These are phyloP conservation scores for Ophiostoma ips DNA, from an alignment of 2,329 filamentous ascomycete species.

Conservation along the genomic window DNA sequence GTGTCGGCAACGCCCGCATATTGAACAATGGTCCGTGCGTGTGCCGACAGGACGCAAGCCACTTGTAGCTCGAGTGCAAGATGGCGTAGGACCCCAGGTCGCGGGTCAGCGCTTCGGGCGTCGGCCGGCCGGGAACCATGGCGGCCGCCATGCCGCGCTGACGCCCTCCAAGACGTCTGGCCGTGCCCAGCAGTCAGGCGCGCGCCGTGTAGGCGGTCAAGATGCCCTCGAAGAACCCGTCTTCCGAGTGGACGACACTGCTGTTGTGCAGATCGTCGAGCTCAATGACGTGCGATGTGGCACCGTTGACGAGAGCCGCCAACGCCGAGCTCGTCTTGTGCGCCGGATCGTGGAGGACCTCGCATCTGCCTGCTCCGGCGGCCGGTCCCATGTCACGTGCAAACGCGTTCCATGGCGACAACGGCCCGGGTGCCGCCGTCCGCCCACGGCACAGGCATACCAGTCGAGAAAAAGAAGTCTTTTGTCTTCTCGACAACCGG, in stretches of 20 bases:
- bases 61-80: constrained; percentile 4
- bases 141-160: constrained; percentile 1
- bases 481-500: not conserved
- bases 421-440: constrained; percentile 1
- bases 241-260: constrained; percentile 5
- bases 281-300: constrained; percentile 2
- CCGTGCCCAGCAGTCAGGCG: not conserved
- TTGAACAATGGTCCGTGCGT: constrained; percentile 1
- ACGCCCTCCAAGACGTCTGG: constrained; percentile 3
- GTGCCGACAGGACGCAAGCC: constrained; percentile 7
- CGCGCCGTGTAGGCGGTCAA: not conserved
- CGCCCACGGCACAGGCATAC: constrained; percentile 1
- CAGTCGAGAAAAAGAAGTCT: constrained; percentile 2
- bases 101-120: not conserved
- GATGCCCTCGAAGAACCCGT: constrained; percentile 5
- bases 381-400: not conserved
- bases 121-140: not conserved
- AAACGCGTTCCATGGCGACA: not conserved
- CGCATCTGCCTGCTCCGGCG: not conserved
- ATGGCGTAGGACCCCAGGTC: not conserved
- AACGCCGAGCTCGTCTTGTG: not conserved
- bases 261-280: constrained; percentile 3
- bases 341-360: not conserved
- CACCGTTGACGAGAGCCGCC: not conserved
- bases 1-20: not conserved